A percentile compares a stretch with the other conserved stretches of the same genome.
These are phyloP conservation scores for Cenchrus americanus DNA, from an alignment of 176 grass and related monocot genomes.

Conservation along the genomic window DNA sequence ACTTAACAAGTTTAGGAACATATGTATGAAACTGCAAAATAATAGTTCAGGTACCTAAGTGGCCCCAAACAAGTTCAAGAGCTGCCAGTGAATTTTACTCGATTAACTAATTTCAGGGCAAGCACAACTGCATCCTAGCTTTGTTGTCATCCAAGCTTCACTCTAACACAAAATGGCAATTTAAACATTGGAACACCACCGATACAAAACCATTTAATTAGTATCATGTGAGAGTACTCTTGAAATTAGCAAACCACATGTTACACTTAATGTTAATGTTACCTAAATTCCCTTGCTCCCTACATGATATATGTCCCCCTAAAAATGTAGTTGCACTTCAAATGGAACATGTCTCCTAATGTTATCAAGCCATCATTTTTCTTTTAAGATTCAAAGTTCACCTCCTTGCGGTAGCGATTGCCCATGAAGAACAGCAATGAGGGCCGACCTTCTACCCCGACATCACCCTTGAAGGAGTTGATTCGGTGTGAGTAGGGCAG, in stretches of 20 bases:
- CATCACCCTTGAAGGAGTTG: slow-evolving; percentile 70
- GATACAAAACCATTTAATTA: slow-evolving; percentile 11
- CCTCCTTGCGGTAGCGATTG: slow-evolving; percentile 94
- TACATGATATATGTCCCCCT: not conserved
- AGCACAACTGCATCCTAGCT: not conserved
- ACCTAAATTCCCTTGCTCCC: not conserved
- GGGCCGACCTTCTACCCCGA: slow-evolving; percentile 51
- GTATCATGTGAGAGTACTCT: not conserved
- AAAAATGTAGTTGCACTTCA: slow-evolving; percentile 7
- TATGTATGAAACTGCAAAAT: not conserved
- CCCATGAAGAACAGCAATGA: slow-evolving; percentile 98
- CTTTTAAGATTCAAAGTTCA: slow-evolving; percentile 37
- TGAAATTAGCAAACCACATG: not conserved
- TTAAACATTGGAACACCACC: not conserved
- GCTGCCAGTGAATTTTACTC: not conserved
- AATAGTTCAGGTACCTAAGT: not conserved
- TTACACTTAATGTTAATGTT: not conserved
- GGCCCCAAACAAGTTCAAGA: not conserved
- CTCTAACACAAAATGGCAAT: not conserved
- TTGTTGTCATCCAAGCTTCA: not conserved
- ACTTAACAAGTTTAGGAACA: not conserved
- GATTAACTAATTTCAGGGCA: not conserved
- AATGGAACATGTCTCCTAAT: not conserved
- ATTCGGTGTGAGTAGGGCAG: slow-evolving; percentile 92
- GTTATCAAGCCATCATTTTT: slow-evolving; percentile 17